Evolutionary conservation across 345 rosid genomes (phyloP), one percentile per base, ranked within the genome.

Genomic region (Boechera divaricarpa): DNA sequence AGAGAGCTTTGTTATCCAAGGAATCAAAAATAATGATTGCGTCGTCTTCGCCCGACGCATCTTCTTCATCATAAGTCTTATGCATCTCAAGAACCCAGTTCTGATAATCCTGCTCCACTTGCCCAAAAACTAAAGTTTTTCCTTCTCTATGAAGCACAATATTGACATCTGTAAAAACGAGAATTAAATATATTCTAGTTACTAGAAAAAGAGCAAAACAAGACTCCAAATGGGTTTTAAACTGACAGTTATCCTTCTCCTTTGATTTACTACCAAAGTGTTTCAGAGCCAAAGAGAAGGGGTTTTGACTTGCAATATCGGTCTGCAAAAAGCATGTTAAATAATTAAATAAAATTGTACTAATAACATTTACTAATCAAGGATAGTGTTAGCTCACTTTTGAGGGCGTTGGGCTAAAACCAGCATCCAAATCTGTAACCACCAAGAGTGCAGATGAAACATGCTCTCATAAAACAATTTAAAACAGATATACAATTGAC

Each of bases 371-470:
- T 52, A 12, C 1, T 32, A 24, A 53, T 32, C 18, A 6, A 28
- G 36, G 38, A 7, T 28, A 36, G 28, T 52, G 66, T 13, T 44
- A 53, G 51, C 74, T 75, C 77, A 85, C 97, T 83, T 91, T 91
- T 10, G 88, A 84, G n/a, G 87, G 86, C 28, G 88, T 83, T 8
- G 97, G 93, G 78, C 45, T 83, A 59, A 91, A 91, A 42, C 94
- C 97, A 55, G 89, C 93, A 85, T 91, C 97, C 62, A 87, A 85
- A n/a, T 91, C 94, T 89, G 86, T 77, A 78, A 77, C 44, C 56
- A 77, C 53, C 11, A 64, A 36, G 44, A 54, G 9, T 53, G 32
- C 1, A 42, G 21, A 56, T 35, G 36, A 64, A 32, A 44, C 39
- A 66, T 47, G 28, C 16, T 62, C 5, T 6, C 24, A 26, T 31